Evolutionary conservation across 176 grass and related monocot genomes (phyloP).

Genomic region (Triticum monococcum): DNA sequence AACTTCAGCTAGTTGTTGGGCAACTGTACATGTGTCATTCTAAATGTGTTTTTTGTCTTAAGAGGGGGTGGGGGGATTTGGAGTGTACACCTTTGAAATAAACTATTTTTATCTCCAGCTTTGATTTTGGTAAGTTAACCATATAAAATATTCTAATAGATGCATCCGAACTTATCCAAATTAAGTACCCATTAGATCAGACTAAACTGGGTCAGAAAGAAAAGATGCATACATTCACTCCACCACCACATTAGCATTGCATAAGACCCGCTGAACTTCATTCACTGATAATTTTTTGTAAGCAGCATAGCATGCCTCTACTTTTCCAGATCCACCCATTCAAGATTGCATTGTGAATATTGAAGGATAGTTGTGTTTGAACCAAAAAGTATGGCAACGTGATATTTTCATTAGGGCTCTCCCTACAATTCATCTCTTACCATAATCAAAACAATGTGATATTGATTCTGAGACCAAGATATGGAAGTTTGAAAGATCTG

Average conservation of each 20-base stretch:
- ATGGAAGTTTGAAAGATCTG: not conserved
- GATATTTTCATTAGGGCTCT: not conserved
- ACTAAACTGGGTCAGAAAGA: not conserved
- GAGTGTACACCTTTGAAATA: no score
- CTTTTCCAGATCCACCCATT: not conserved
- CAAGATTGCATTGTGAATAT: not conserved
- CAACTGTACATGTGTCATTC: not conserved
- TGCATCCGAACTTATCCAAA: not conserved
- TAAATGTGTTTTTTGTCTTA: not conserved
- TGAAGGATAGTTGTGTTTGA: not conserved
- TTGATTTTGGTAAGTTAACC: no score
- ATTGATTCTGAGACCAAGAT: slow-evolving; percentile 9
- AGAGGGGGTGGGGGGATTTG: no score
- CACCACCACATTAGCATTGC: not conserved
- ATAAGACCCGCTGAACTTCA: not conserved
- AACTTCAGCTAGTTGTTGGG: not conserved
- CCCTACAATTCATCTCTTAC: not conserved
- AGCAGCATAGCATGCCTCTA: not conserved
- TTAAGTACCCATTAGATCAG: not conserved
- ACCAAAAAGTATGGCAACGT: not conserved
- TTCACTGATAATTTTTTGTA: not conserved
- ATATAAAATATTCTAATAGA: not conserved
- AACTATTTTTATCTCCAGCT: no score
- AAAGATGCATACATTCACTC: not conserved
- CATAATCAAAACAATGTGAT: not conserved